These are phyloP conservation scores for Amanita subjunquillea DNA, from an alignment of 768 basidiomycete genomes.

Conservation along the genomic window DNA sequence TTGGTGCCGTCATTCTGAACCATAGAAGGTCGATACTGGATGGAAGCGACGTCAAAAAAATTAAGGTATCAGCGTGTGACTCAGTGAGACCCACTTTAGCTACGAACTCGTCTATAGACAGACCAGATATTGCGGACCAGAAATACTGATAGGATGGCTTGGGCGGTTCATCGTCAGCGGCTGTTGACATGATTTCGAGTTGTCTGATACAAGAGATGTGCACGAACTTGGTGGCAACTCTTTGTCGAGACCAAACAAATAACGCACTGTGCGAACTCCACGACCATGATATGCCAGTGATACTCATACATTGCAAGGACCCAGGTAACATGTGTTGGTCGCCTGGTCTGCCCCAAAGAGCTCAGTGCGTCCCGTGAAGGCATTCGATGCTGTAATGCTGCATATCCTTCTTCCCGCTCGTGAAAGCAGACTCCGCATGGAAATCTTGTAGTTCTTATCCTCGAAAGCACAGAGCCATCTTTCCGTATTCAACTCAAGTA, in stretches of 20 bases:
- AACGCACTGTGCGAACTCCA: not conserved
- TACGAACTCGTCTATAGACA: slow-evolving; percentile 42
- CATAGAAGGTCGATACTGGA: slow-evolving; percentile 67
- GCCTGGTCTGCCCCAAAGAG: too few species aligned
- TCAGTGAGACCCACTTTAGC: slow-evolving; percentile 28
- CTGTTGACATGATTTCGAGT: slow-evolving; percentile 8
- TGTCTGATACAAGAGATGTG: not conserved
- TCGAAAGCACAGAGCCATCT: too few species aligned
- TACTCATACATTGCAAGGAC: not conserved
- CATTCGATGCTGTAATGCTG: too few species aligned
- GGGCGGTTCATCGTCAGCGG: slow-evolving; percentile 31
- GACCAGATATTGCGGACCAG: slow-evolving; percentile 34
- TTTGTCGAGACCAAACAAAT: not conserved
- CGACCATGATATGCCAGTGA: not conserved
- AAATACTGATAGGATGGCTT: slow-evolving; percentile 32
- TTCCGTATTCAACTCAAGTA: too few species aligned
- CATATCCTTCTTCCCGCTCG: too few species aligned
- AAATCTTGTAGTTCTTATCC: too few species aligned
- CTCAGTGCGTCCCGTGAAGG: too few species aligned
- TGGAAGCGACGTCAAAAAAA: not conserved
- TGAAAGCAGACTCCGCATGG: too few species aligned
- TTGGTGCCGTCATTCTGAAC: slow-evolving; percentile 69
- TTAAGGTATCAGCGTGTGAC: not conserved
- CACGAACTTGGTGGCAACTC: not conserved
- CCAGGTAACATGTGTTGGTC: not conserved